Conservation (phyloP, 2,329 filamentous ascomycete species). For the Phaeosphaeria sp. region DNA sequence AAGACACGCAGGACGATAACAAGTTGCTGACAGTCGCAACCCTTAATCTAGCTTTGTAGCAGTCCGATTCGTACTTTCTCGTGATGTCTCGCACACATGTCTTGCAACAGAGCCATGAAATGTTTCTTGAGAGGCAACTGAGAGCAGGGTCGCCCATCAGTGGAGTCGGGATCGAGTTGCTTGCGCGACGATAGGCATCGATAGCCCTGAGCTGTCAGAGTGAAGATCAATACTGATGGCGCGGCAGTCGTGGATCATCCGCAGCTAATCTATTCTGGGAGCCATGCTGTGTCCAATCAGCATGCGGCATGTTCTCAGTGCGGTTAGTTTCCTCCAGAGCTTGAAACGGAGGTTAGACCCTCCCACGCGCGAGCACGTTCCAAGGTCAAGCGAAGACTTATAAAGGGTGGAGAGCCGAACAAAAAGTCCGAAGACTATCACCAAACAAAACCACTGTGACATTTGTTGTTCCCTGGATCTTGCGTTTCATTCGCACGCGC, state of each 20-base stretch:
- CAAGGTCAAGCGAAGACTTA: constrained; percentile 8
- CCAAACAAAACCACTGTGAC: constrained; percentile 5
- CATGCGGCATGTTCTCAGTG: constrained; percentile 4
- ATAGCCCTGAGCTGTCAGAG: constrained; percentile 9
- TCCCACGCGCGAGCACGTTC: neutral
- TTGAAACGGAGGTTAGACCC: constrained; percentile 15
- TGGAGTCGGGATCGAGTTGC: neutral
- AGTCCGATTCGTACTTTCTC: neutral
- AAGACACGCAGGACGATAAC: neutral
- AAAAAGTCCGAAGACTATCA: constrained; percentile 19
- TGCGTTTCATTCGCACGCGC: constrained; percentile 3
- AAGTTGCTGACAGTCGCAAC: constrained; percentile 1
- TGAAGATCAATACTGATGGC: constrained; percentile 21
- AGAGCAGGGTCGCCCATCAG: neutral
- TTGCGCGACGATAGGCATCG: constrained; percentile 3
- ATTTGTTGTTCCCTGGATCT: neutral
- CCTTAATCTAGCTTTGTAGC: constrained; percentile 2
- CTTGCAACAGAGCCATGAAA: neutral
- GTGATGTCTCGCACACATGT: neutral
- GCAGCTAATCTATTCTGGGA: constrained; percentile 28
- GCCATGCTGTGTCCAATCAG: constrained; percentile 14
- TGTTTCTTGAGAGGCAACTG: neutral
- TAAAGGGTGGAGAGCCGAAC: constrained; percentile 35
- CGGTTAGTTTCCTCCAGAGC: constrained; percentile 6
- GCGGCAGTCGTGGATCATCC: constrained; percentile 15